phyloP scores from a whole-genome alignment of 257 asterid genomes.

The Nicotiana sylvestris region DNA sequence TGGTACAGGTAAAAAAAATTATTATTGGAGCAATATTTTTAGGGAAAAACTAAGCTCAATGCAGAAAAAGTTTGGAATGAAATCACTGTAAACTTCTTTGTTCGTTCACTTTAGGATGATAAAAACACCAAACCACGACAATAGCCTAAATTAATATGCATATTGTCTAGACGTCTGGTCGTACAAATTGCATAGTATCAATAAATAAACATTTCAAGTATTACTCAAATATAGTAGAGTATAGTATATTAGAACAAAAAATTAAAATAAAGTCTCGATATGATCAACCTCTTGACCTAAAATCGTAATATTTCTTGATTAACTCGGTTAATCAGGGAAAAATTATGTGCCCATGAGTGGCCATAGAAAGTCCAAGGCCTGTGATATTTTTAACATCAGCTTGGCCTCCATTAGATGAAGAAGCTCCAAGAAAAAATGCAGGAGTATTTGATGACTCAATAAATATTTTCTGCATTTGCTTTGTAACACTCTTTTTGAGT shows the following conservation, averaged over 20 bases:
- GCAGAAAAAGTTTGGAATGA: background rate
- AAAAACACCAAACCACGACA: background rate
- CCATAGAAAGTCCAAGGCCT: conserved; percentile 34
- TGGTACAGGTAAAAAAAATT: background rate
- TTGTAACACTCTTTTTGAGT: conserved; percentile 20
- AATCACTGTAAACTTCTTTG: background rate
- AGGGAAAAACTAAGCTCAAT: background rate
- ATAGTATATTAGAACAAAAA: background rate
- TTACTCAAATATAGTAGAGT: background rate
- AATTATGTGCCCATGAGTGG: conserved; percentile 25
- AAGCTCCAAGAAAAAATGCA: conserved; percentile 11
- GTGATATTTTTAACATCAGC: conserved; percentile 10
- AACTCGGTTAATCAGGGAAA: background rate
- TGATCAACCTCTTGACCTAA: background rate
- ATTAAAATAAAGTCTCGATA: background rate
- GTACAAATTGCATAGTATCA: background rate
- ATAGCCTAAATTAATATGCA: background rate
- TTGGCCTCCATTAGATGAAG: conserved; percentile 15
- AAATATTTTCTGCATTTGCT: conserved; percentile 25
- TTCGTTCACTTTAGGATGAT: background rate
- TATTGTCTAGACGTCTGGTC: background rate
- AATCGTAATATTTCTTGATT: background rate
- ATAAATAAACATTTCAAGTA: background rate
- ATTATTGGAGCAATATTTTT: background rate
- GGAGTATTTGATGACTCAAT: conserved; percentile 15